Evolutionary conservation across 768 basidiomycete genomes (phyloP), one percentile per base, ranked within the genome.

Genomic region (Naganishia vaughanmartiniae): DNA sequence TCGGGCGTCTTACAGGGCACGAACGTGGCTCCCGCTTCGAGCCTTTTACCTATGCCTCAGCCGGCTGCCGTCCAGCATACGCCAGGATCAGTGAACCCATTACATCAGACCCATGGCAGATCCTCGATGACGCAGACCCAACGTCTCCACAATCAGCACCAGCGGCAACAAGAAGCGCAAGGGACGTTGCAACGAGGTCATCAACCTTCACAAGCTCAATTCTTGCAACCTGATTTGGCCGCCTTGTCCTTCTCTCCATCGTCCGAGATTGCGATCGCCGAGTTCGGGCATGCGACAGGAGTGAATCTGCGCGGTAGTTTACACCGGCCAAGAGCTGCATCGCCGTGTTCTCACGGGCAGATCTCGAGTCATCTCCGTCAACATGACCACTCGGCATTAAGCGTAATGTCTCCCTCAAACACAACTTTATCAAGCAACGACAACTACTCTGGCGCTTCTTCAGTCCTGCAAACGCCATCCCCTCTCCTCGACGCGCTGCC

Each of bases 391-490:
- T 34, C 39, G 4, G 6, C 21, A 42, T 45, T 6, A 7, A 58
- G 33, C 57, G 21, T 21, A 7, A 45, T 24, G 24, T 63, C 60
- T 31, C 39, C 60, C 21, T 45, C 60, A 26, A 45, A 30, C 15
- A 19, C 19, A 26, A 63, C 60, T 2, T 17, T 28, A 24, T 63
- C 60, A 3, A 26, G 60, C n/a, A 39, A 60, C 24, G 36, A 21
- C n/a, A 46, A 42, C 42, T 34, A 63, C 6, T 63, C 60, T 12
- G 42, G 60, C 30, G 60, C 39, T 42, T 63, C 60, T 2, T 63
- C 60, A 45, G 60, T 63, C 28, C 3, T 45, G 39, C 60, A 63
- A 21, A 54, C 66, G 17, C 66, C 66, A 33, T 54, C 66, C 4
- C 51, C 51, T n/a, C 54, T 55, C 1, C n/a, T 67, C 14, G 36